A percentile compares a stretch with the other conserved stretches of the same genome.
phyloP scores from a whole-genome alignment of 306 rosid species.

The Gastrolobium villosum region DNA sequence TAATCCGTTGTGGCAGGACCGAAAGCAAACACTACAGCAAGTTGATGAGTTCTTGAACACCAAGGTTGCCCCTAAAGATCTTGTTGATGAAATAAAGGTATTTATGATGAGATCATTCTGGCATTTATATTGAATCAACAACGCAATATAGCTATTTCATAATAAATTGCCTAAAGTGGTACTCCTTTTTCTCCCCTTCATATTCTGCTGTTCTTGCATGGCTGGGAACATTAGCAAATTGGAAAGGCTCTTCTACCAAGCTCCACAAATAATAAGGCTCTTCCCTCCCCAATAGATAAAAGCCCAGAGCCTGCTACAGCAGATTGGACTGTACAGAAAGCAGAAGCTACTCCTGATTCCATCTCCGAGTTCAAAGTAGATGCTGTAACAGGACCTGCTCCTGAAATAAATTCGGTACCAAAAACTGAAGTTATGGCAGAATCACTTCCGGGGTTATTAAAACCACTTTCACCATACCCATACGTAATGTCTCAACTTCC shows the following conservation, averaged over 20 bases:
- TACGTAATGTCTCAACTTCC: slow-evolving; percentile 60
- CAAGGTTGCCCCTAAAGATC: slow-evolving; percentile 90
- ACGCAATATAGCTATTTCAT: not conserved
- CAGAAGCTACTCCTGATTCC: slow-evolving; percentile 58
- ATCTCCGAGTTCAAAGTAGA: slow-evolving; percentile 52
- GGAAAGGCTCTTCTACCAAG: slow-evolving; percentile 88
- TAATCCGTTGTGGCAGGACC: slow-evolving; percentile 70
- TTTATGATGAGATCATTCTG: slow-evolving; percentile 25
- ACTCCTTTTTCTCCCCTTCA: not conserved
- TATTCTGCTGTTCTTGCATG: slow-evolving; percentile 35
- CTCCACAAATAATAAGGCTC: slow-evolving; percentile 62
- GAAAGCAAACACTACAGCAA: slow-evolving; percentile 74
- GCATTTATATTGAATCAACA: not conserved
- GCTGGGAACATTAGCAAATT: slow-evolving; percentile 68
- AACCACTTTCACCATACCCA: slow-evolving; percentile 89
- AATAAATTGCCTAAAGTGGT: not conserved
- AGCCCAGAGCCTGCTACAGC: slow-evolving; percentile 61
- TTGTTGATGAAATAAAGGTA: slow-evolving; percentile 87
- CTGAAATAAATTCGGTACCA: slow-evolving; percentile 69
- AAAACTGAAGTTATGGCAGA: slow-evolving; percentile 70
- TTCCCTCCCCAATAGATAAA: slow-evolving; percentile 68
- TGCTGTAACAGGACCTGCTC: slow-evolving; percentile 49
- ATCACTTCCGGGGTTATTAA: slow-evolving; percentile 60
- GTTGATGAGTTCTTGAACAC: slow-evolving; percentile 85
- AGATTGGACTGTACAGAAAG: slow-evolving; percentile 53